Evolutionary conservation across 2,329 filamentous ascomycete species (phyloP), one percentile per base, ranked within the genome.

Genomic region (Fusarium hostae): DNA sequence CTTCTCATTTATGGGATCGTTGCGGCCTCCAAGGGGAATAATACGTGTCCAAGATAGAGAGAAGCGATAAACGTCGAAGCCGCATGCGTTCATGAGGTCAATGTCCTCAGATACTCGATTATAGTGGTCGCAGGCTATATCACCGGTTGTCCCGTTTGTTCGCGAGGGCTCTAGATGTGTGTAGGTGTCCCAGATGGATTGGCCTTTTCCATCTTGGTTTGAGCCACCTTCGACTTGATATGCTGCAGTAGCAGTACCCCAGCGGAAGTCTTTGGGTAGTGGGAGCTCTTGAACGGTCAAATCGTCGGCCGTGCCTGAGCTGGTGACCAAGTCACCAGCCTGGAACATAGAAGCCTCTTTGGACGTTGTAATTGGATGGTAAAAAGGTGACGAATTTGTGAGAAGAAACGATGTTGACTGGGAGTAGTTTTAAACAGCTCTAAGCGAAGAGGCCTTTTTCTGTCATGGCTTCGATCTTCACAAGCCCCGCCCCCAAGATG

Each of bases 31-130:
- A 82, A 89, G 82, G 0, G 89, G 89, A 61, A 91, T 89, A 56
- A 91, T 85, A 35, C 89, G 86, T 13, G 88, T 86, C 89, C 89
- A 91, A 11, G 88, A 87, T 39, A 91, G 81, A 20, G 88, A 90
- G 77, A 91, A 90, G 34, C 88, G 86, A 75, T 90, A 91, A 4
- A 85, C 86, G 72, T 85, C 83, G 12, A 87, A 86, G 54, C 87
- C 86, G 40, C 85, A 85, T 50, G 84, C 78, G 73, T 87, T 87
- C 72, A 91, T 79, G 18, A 91, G 80, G 6, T 83, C 86, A 68
- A 90, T 86, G 72, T 91, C 89, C 60, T 87, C 81, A 16, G 77
- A 75, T 20, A 77, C 76, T 3, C 77, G 71, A 59, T 83, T 76
- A 59, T 82, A 83, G 51, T 82, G 79, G n/a, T 80, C 78, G 37